Percentiles rank a stretch among this genome's conserved stretches.
Evolutionary conservation across 371 early-diverging fungal genomes (phyloP).

Genomic region (Agmasoma carcini): DNA sequence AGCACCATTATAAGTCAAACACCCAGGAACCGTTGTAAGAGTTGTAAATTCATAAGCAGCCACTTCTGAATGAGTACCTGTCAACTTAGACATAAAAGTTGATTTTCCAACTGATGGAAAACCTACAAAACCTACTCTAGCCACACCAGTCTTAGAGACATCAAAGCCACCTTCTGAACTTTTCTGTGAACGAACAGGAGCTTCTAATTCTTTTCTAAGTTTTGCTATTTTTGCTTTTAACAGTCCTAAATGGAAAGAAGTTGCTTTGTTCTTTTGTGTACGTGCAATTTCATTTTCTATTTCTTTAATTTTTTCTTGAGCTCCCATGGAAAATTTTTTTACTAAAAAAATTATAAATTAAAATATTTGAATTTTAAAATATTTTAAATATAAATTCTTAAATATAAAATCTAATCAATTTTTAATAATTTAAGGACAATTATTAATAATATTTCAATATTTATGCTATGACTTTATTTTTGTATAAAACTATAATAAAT

Average conservation of each 20-base stretch:
- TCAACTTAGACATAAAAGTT: constrained; percentile 78
- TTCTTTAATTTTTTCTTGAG: constrained; percentile 57
- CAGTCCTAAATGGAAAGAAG: constrained; percentile 83
- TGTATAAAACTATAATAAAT: too few species aligned
- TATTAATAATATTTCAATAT: too few species aligned
- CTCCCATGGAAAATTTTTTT: too few species aligned
- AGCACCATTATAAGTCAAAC: constrained; percentile 87
- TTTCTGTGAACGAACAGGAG: constrained; percentile 61
- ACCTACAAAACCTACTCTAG: constrained; percentile 83
- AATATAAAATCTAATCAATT: too few species aligned
- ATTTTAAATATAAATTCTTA: too few species aligned
- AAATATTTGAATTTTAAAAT: too few species aligned
- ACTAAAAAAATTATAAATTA: too few species aligned
- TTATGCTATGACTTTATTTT: too few species aligned
- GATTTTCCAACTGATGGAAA: constrained; percentile 93
- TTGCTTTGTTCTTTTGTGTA: constrained; percentile 84
- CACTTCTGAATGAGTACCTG: constrained; percentile 77
- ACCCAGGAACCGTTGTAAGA: constrained; percentile 65
- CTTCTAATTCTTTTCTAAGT: constrained; percentile 77
- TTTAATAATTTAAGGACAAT: too few species aligned
- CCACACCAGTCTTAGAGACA: constrained; percentile 73
- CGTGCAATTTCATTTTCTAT: constrained; percentile 63
- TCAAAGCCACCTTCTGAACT: constrained; percentile 61
- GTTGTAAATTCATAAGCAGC: constrained; percentile 94
- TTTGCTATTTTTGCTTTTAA: constrained; percentile 83